A percentile compares a stretch with the other conserved stretches of the same genome.
Conservation (phyloP, 805 yeast species). For the Teunomyces kruisii region DNA sequence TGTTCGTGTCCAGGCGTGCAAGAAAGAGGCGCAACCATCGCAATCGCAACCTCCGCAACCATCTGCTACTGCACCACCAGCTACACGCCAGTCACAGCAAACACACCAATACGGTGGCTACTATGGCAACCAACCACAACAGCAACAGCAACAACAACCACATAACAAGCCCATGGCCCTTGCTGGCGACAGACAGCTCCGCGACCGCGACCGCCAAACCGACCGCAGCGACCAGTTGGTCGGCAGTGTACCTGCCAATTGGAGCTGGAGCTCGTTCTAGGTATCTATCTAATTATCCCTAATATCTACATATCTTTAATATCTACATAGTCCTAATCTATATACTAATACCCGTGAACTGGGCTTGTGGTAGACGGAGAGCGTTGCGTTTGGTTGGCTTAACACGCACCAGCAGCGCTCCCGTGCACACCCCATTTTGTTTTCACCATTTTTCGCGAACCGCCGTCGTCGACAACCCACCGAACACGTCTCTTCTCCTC, state of each 20-base stretch:
- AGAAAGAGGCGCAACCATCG: not conserved
- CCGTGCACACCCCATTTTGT: not conserved
- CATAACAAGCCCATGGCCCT: not conserved
- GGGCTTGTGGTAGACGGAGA: too few relatives aligned
- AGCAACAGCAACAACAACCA: not conserved
- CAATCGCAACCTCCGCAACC: too few relatives aligned
- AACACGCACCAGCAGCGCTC: not conserved
- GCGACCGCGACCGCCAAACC: not conserved
- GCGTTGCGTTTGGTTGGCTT: too few relatives aligned
- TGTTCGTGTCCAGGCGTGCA: slow-evolving; percentile 12
- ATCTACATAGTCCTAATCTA: too few relatives aligned
- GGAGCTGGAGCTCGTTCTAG: slow-evolving; percentile 78
- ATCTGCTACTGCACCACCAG: too few relatives aligned
- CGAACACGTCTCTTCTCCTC: not conserved
- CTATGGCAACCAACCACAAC: not conserved
- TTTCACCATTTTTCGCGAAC: not conserved
- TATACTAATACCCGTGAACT: too few relatives aligned
- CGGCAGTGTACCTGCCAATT: slow-evolving; percentile 66
- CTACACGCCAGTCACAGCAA: not conserved
- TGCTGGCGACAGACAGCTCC: not conserved
- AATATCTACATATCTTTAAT: not conserved
- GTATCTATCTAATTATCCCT: too few relatives aligned
- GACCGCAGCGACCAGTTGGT: slow-evolving; percentile 42
- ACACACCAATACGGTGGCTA: not conserved
- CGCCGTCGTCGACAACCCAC: not conserved